Evolutionary conservation across 208 protist genomes (phyloP).

Genomic region (Acanthamoeba sp.): DNA sequence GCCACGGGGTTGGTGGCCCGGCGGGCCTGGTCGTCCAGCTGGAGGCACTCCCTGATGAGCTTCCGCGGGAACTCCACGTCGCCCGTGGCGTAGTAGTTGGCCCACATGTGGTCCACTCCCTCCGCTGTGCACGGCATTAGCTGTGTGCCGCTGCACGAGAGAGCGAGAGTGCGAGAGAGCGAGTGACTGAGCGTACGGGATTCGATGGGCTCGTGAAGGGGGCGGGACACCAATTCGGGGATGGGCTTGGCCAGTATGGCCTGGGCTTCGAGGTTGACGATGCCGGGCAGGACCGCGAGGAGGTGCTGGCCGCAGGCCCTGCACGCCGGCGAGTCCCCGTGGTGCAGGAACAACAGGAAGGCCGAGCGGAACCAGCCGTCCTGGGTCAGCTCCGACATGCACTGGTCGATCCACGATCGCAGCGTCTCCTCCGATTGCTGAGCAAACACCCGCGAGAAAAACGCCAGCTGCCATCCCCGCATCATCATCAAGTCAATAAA

Average conservation of each 20-base stretch:
- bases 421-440: slow-evolving; percentile 7
- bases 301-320: background rate
- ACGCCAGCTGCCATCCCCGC: background rate
- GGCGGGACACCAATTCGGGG: background rate
- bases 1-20: background rate
- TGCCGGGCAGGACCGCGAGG: background rate
- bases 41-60: background rate
- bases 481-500: too few species aligned
- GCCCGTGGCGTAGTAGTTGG: background rate
- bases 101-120: slow-evolving; percentile 12
- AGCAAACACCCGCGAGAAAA: background rate
- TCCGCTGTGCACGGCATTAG: too few species aligned
- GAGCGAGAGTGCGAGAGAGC: background rate
- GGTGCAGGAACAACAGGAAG: background rate
- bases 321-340: background rate
- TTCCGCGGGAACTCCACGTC: background rate
- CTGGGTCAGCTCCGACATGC: background rate
- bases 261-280: background rate
- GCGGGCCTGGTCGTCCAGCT: background rate
- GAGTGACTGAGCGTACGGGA: background rate
- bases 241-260: background rate
- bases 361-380: background rate
- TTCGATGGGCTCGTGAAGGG: background rate
- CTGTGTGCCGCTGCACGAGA: background rate
- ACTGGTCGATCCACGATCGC: background rate